A percentile compares a stretch with the other conserved stretches of the same genome.
Conservation (phyloP, 805 yeast species). For the Metschnikowia borealis region DNA sequence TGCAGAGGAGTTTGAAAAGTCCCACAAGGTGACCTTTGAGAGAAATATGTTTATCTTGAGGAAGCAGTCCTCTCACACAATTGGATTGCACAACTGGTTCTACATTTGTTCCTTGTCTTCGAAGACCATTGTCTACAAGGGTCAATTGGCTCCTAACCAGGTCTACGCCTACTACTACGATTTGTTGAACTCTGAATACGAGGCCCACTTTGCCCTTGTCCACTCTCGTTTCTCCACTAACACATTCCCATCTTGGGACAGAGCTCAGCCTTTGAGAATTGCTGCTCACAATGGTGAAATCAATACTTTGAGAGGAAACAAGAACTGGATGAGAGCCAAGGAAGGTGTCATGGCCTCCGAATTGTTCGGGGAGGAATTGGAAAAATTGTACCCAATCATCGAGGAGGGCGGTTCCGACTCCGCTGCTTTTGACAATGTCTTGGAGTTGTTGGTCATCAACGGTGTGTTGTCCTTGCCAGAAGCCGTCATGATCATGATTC, state of each 20-base stretch:
- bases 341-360: slow-evolving; percentile 93
- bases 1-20: slow-evolving; percentile 50
- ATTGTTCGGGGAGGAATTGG: slow-evolving; percentile 87
- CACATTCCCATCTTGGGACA: slow-evolving; percentile 99
- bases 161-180: slow-evolving; percentile 94
- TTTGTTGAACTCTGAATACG: slow-evolving; percentile 83
- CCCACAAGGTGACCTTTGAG: slow-evolving; percentile 65
- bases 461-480: slow-evolving; percentile 92
- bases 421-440: slow-evolving; percentile 94
- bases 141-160: slow-evolving; percentile 95
- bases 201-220: slow-evolving; percentile 92
- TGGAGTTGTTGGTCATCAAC: slow-evolving; percentile 85
- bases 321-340: slow-evolving; percentile 98
- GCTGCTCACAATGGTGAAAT: slow-evolving; percentile 99
- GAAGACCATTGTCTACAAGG: slow-evolving; percentile 91
- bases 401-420: slow-evolving; percentile 99
- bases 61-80: slow-evolving; percentile 84
- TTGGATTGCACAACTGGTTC: slow-evolving; percentile 96
- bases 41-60: slow-evolving; percentile 80
- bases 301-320: slow-evolving; percentile 94
- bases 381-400: slow-evolving; percentile 86
- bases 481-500: slow-evolving; percentile 94
- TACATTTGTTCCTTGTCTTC: slow-evolving; percentile 90
- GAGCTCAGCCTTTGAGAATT: slow-evolving; percentile 97
- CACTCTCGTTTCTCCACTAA: slow-evolving; percentile 97